Percentiles rank a stretch among this genome's conserved stretches.
phyloP scores from a whole-genome alignment of 331 rosid species.

The Spiraea crenata region DNA sequence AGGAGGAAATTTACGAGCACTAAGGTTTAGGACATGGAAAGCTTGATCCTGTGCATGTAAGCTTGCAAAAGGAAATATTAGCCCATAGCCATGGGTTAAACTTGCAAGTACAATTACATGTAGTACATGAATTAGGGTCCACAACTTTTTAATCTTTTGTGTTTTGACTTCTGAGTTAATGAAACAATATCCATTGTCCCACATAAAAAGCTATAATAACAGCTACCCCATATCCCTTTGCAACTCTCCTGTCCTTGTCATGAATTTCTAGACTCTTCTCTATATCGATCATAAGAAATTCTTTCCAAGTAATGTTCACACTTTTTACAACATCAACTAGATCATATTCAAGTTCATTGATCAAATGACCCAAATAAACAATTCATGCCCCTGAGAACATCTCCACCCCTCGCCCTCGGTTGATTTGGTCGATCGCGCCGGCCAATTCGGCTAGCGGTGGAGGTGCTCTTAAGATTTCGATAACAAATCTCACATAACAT shows the following conservation, averaged over 20 bases:
- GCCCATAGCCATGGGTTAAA: neutral
- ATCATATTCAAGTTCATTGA: too few relatives aligned
- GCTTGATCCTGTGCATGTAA: too few relatives aligned
- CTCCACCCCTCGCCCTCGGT: too few relatives aligned
- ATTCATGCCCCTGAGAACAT: too few relatives aligned
- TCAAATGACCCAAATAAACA: too few relatives aligned
- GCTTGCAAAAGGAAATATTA: neutral
- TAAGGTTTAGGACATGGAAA: neutral
- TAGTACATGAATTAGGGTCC: constrained; percentile 18
- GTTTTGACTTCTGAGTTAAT: neutral
- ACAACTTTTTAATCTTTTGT: constrained; percentile 10
- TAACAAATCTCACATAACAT: too few relatives aligned
- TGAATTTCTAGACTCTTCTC: neutral
- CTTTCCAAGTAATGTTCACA: neutral
- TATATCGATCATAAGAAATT: neutral
- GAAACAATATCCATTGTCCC: constrained; percentile 22
- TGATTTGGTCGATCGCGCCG: too few relatives aligned
- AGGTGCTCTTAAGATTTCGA: too few relatives aligned
- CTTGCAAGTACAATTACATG: neutral
- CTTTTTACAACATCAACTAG: too few relatives aligned
- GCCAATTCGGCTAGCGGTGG: too few relatives aligned
- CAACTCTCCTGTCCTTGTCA: neutral
- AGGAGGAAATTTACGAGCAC: constrained; percentile 2
- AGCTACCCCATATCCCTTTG: constrained; percentile 31
- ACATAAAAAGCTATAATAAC: constrained; percentile 13